These are phyloP conservation scores for Dryas alaskensis DNA, from an alignment of 306 rosid genomes.

Conservation along the genomic window DNA sequence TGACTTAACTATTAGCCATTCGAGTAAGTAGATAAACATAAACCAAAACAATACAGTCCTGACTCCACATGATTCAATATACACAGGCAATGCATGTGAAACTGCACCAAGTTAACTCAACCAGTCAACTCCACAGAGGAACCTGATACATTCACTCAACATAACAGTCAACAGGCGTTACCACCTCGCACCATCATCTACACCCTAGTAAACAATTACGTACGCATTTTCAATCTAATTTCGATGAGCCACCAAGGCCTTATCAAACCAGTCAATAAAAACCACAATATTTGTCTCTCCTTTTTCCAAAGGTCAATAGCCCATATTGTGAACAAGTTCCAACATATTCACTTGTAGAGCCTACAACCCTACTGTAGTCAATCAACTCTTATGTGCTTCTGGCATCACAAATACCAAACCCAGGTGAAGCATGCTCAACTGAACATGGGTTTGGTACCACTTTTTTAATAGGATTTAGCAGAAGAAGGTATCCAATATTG, in stretches of 20 bases:
- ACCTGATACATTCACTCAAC: not conserved
- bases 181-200: too few relatives aligned
- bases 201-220: too few relatives aligned
- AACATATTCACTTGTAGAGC: not conserved
- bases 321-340: not conserved
- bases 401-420: not conserved
- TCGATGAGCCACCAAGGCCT: not conserved
- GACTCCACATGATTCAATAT: not conserved
- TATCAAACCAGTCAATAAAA: not conserved
- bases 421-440: not conserved
- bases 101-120: not conserved
- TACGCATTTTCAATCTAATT: not conserved
- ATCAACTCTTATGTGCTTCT: not conserved
- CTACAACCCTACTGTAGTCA: not conserved
- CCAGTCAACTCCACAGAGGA: too few relatives aligned
- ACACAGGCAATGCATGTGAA: not conserved
- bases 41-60: not conserved
- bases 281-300: too few relatives aligned
- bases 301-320: too few relatives aligned
- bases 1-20: not conserved
- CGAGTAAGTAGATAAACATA: not conserved
- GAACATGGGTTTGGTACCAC: not conserved
- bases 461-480: not conserved
- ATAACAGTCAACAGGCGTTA: not conserved
- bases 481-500: not conserved